Percentiles rank a stretch among this genome's conserved stretches.
These are phyloP conservation scores for Nevesoporus exiguus DNA, from an alignment of 768 basidiomycete species.

Conservation along the genomic window DNA sequence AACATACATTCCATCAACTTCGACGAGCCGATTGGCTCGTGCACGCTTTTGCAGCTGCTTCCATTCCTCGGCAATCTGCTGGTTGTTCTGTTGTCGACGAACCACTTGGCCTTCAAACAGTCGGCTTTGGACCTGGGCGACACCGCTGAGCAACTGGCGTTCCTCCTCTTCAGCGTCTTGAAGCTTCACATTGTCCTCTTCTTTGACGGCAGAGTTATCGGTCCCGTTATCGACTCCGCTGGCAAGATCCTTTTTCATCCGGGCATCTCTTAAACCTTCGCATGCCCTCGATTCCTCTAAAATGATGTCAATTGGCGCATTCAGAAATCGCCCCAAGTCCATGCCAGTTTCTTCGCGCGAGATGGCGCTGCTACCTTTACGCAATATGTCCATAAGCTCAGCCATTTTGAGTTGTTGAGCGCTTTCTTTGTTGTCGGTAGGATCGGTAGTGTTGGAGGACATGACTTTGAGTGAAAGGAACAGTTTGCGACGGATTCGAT, in stretches of 20 bases:
- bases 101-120: conserved; percentile 55
- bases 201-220: conserved; percentile 7
- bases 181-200: conserved; percentile 28
- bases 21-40: conserved; percentile 38
- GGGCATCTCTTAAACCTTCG: conserved; percentile 42
- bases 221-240: neutral
- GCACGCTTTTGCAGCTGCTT: conserved; percentile 43
- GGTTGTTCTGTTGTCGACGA: conserved; percentile 32
- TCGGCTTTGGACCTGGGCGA: conserved; percentile 56
- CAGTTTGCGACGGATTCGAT: conserved; percentile 66
- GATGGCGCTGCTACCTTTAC: conserved; percentile 56
- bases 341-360: conserved; percentile 37
- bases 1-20: conserved; percentile 36
- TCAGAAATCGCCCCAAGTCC: conserved; percentile 42
- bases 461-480: conserved; percentile 65
- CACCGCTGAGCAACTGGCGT: conserved; percentile 44
- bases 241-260: conserved; percentile 42
- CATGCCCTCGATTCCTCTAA: conserved; percentile 42
- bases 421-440: conserved; percentile 18
- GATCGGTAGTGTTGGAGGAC: conserved; percentile 34
- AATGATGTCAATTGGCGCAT: conserved; percentile 43
- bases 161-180: conserved; percentile 55
- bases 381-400: conserved; percentile 55
- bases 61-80: conserved; percentile 47
- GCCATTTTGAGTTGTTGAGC: conserved; percentile 34